phyloP scores from a whole-genome alignment of 2,329 filamentous ascomycete species.

The Aureobasidium sp. region DNA sequence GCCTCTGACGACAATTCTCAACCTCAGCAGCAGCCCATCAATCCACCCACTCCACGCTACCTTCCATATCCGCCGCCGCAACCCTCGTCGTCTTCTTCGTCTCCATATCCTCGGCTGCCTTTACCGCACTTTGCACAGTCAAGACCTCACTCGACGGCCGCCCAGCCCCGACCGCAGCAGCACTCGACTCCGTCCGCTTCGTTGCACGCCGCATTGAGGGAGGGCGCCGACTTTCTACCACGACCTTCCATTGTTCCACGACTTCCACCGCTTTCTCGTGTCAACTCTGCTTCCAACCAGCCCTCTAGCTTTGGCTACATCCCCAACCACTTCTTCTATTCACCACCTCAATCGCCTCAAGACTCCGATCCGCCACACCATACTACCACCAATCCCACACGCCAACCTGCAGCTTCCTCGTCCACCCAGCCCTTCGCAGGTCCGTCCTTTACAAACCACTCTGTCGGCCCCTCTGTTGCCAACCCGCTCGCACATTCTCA shows the following conservation, averaged over 20 bases:
- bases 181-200: conserved; percentile 9
- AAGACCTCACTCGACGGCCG: neutral
- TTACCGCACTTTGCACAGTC: neutral
- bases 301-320: conserved; percentile 13
- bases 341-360: conserved; percentile 1
- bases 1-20: neutral
- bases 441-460: neutral
- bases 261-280: neutral
- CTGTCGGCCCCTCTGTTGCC: neutral
- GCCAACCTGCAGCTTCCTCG: neutral
- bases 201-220: conserved; percentile 9
- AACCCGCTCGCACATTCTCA: neutral
- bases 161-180: neutral
- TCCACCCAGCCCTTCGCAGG: neutral
- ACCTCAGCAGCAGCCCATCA: neutral
- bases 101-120: conserved; percentile 1
- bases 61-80: neutral
- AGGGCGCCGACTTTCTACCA: conserved; percentile 11
- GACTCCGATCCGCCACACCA: conserved; percentile 5
- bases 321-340: conserved; percentile 15
- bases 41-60: neutral
- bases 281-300: neutral
- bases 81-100: neutral
- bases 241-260: conserved; percentile 5
- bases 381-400: neutral